Percentiles rank a stretch among this genome's conserved stretches.
phyloP scores from a whole-genome alignment of 306 rosid species.

The Gynostemma pentaphyllum region DNA sequence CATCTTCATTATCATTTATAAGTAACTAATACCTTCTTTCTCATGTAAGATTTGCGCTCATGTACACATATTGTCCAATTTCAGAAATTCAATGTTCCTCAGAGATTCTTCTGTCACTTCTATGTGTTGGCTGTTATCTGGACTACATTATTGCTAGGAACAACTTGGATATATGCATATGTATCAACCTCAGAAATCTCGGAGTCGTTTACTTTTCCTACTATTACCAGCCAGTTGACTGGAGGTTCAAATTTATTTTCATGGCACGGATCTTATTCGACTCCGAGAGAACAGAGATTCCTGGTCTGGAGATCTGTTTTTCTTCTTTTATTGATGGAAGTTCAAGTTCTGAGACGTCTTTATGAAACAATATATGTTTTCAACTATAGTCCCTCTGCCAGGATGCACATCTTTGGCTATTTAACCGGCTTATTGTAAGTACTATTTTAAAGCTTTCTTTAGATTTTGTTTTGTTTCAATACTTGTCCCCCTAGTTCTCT shows the following conservation, averaged over 20 bases:
- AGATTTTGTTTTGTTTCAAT: neutral
- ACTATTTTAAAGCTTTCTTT: conserved; percentile 9
- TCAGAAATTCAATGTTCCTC: conserved; percentile 81
- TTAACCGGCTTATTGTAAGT: conserved; percentile 79
- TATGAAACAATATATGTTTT: conserved; percentile 54
- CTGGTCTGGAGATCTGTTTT: conserved; percentile 58
- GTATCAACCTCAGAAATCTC: conserved; percentile 30
- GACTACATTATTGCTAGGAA: conserved; percentile 60
- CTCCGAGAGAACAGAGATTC: conserved; percentile 21
- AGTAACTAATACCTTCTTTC: neutral
- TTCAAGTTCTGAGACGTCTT: conserved; percentile 64
- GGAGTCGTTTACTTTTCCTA: conserved; percentile 37
- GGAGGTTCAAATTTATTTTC: conserved; percentile 45
- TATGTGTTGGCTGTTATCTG: conserved; percentile 51
- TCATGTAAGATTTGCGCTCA: neutral
- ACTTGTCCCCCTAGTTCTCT: neutral
- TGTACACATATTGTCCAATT: neutral
- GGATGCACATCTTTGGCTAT: conserved; percentile 79
- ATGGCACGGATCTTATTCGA: conserved; percentile 22
- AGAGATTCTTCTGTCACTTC: conserved; percentile 65
- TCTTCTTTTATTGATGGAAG: conserved; percentile 69
- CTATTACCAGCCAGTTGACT: conserved; percentile 43
- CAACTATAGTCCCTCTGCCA: conserved; percentile 65
- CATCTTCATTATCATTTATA: neutral
- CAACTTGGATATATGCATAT: conserved; percentile 64